Base-by-base conservation (phyloP, 2,329 filamentous ascomycete genomes). In the Fusarium illudens region DNA sequence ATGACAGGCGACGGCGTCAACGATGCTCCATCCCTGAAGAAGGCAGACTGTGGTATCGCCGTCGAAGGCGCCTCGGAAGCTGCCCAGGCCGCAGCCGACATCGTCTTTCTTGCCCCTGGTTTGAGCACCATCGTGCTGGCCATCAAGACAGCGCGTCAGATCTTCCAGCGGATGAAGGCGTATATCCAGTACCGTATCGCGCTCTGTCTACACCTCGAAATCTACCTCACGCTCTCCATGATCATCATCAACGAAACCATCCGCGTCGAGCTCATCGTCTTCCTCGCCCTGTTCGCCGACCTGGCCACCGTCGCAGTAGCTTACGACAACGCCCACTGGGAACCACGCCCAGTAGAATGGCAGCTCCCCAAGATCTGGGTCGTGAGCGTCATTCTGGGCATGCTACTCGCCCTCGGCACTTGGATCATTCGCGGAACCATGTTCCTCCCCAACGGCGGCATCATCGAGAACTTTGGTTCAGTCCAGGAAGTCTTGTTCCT, bases 101-200 rank as follows among this genome's bases (percentile, higher is more conserved):
- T 68, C 0, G 65, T 68, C 0, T 68, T 68, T 1, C 57, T 68
- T 0, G 65, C 65, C 0, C 65, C 65, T 0, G 65, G 65, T 0
- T 19, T 67, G 0, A 68, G 64, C 0, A 67, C 65, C 0, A 67
- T 67, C 0, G 65, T 67, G 0, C 0, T 67, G 2, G 65, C 65
- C 0, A 67, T 67, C 4, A 67, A 67, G 0, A 67, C 65, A 0
- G 56, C 65, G 0, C 56, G 65, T 0, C 61, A 68, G 0, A 68
- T 68, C 1, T 68, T 69, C 2, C 62, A 68, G 9, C 36, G 54
- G 11, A 68, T 69, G 62, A 69, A 68, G 19, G 66, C 62, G 0
- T 69, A 69, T 1, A 70, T 68, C 1, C 66, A 68, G 30, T 67
- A 67, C 0, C 65, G 65, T 32, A 67, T 67, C 1, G 65, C 65